phyloP scores from a whole-genome alignment of 192 early-diverging fungal species.

The Mortierella hygrophila region DNA sequence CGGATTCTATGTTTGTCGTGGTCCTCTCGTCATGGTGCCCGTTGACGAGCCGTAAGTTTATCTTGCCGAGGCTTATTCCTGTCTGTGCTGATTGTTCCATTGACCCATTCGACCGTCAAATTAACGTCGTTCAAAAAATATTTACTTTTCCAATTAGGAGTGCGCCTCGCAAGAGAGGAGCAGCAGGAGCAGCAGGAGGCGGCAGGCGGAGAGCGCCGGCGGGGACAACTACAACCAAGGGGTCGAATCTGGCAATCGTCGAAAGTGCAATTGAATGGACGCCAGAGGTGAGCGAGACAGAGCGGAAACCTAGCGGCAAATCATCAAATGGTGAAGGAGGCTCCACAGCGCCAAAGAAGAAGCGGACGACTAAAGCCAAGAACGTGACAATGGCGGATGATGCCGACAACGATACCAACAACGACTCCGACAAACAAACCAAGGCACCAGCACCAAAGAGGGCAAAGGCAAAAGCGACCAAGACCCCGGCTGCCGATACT shows the following conservation, averaged over 20 bases:
- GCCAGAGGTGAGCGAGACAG: slow-evolving; percentile 48
- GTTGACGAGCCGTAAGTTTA: slow-evolving; percentile 43
- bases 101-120: too few relatives aligned
- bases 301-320: slow-evolving; percentile 30
- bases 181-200: neutral
- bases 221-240: slow-evolving; percentile 13
- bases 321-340: neutral
- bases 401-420: slow-evolving; percentile 11
- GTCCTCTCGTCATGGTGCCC: slow-evolving; percentile 50
- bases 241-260: slow-evolving; percentile 24
- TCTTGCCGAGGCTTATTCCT: neutral
- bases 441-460: slow-evolving; percentile 30
- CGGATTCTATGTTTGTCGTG: slow-evolving; percentile 66
- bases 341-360: slow-evolving; percentile 25
- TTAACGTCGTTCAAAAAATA: neutral
- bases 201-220: neutral
- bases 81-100: too few relatives aligned
- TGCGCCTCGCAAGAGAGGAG: neutral
- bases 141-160: neutral
- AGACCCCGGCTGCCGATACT: neutral
- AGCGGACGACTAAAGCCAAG: slow-evolving; percentile 37
- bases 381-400: neutral
- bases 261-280: slow-evolving; percentile 51
- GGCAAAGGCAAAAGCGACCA: slow-evolving; percentile 23
- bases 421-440: slow-evolving; percentile 49